A percentile compares a stretch with the other conserved stretches of the same genome.
Conservation (phyloP, 2,329 filamentous ascomycete species). For the Sporothrix pseudoabietina region DNA sequence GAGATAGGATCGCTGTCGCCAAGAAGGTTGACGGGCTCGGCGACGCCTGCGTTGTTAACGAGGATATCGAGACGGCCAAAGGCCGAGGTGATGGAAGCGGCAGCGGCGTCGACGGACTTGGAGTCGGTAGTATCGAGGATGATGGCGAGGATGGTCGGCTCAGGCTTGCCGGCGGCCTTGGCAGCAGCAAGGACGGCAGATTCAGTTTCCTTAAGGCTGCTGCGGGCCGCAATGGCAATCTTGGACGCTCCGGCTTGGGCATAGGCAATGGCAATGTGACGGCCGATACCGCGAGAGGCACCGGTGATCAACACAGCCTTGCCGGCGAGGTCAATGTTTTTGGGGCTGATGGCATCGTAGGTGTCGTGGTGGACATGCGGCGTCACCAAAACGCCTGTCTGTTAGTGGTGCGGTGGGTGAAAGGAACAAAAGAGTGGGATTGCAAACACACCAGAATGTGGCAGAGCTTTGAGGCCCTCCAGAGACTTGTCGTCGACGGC, state of each 20-base stretch:
- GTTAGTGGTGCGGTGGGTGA: background rate
- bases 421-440: background rate
- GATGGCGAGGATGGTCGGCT: constrained; percentile 11
- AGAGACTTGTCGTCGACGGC: constrained; percentile 16
- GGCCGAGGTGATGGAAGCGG: background rate
- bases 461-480: background rate
- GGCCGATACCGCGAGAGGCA: constrained; percentile 31
- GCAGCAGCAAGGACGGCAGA: constrained; percentile 15
- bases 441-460: constrained; percentile 10
- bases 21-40: constrained; percentile 14
- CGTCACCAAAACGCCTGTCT: constrained; percentile 12
- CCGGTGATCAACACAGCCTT: constrained; percentile 32
- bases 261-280: constrained; percentile 28
- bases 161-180: constrained; percentile 13
- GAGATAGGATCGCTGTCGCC: constrained; percentile 24
- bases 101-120: constrained; percentile 18
- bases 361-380: constrained; percentile 34
- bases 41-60: constrained; percentile 33
- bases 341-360: constrained; percentile 30
- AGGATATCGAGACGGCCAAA: constrained; percentile 32
- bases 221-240: constrained; percentile 26
- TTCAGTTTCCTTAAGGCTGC: constrained; percentile 5
- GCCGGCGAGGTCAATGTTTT: constrained; percentile 28
- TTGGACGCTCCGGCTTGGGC: constrained; percentile 27
- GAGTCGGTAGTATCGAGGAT: constrained; percentile 24